A percentile compares a stretch with the other conserved stretches of the same genome.
Evolutionary conservation across 306 rosid species (phyloP).

Genomic region (Castanopsis chinensis): DNA sequence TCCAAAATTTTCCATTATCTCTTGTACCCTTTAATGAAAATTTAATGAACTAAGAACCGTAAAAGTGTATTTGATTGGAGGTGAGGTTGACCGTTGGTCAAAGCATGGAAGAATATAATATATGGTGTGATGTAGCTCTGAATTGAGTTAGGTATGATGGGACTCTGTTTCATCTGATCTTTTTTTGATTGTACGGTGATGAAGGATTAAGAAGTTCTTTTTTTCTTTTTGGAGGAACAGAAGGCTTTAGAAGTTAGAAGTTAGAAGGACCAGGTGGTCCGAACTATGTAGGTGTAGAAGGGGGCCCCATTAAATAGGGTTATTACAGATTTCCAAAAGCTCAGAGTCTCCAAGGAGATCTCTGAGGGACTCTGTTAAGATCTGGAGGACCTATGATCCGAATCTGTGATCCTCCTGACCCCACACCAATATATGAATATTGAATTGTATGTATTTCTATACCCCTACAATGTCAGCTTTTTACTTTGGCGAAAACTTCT

Average conservation of each 20-base stretch:
- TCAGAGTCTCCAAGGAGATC: conserved; percentile 30
- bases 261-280: too few species aligned
- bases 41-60: too few species aligned
- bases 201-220: too few species aligned
- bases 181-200: too few species aligned
- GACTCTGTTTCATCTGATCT: too few species aligned
- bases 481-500: conserved; percentile 1
- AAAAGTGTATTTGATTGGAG: background rate
- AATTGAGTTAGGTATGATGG: background rate
- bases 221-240: too few species aligned
- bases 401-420: conserved; percentile 35
- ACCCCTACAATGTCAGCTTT: conserved; percentile 9
- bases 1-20: too few species aligned
- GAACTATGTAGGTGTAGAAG: too few species aligned
- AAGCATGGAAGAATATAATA: too few species aligned
- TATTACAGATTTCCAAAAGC: background rate
- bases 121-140: background rate
- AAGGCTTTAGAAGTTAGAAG: too few species aligned
- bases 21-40: too few species aligned
- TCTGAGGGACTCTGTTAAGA: conserved; percentile 31
- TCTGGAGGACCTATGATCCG: conserved; percentile 41
- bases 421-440: background rate
- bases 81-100: background rate
- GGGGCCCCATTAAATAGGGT: too few species aligned
- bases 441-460: background rate